These are phyloP conservation scores for Bipolaris oryzae DNA, from an alignment of 2,329 filamentous ascomycete species.

Conservation along the genomic window DNA sequence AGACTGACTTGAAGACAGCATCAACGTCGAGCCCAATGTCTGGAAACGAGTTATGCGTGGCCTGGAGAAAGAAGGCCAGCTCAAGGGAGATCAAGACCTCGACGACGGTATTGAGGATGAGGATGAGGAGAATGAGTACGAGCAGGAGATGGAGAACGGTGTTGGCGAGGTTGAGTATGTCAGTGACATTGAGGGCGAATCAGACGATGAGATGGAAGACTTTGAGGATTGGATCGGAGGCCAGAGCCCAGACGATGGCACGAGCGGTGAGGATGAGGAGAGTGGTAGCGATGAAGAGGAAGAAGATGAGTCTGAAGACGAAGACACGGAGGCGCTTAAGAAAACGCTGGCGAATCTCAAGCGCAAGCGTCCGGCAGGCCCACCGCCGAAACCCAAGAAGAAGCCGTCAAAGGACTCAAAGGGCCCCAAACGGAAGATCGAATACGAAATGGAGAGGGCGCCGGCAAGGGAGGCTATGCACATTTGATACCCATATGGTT, in stretches of 20 bases:
- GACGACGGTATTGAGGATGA: constrained; percentile 82
- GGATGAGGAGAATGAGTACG: constrained; percentile 69
- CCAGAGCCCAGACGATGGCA: constrained; percentile 62
- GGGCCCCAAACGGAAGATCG: constrained; percentile 72
- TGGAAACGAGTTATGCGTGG: constrained; percentile 97
- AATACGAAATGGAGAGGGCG: constrained; percentile 75
- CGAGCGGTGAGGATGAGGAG: constrained; percentile 65
- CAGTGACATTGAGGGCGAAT: constrained; percentile 79
- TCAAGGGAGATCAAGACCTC: constrained; percentile 80
- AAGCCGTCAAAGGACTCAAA: constrained; percentile 55
- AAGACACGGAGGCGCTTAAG: constrained; percentile 61
- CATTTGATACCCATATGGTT: constrained; percentile 34
- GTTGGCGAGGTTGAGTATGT: constrained; percentile 89
- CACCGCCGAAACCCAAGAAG: constrained; percentile 63
- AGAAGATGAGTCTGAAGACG: constrained; percentile 62
- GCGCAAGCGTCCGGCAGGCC: constrained; percentile 60
- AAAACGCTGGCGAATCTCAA: constrained; percentile 60
- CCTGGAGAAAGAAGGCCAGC: constrained; percentile 86
- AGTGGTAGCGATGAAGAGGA: constrained; percentile 60
- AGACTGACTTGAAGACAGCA: constrained; percentile 10
- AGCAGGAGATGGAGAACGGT: constrained; percentile 69
- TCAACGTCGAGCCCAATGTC: constrained; percentile 93
- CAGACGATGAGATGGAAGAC: constrained; percentile 71
- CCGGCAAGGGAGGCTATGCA: constrained; percentile 47
- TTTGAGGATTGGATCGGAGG: constrained; percentile 93